Evolutionary conservation across 2,329 filamentous ascomycete species (phyloP).

Genomic region (Mycosphaerella sp.): DNA sequence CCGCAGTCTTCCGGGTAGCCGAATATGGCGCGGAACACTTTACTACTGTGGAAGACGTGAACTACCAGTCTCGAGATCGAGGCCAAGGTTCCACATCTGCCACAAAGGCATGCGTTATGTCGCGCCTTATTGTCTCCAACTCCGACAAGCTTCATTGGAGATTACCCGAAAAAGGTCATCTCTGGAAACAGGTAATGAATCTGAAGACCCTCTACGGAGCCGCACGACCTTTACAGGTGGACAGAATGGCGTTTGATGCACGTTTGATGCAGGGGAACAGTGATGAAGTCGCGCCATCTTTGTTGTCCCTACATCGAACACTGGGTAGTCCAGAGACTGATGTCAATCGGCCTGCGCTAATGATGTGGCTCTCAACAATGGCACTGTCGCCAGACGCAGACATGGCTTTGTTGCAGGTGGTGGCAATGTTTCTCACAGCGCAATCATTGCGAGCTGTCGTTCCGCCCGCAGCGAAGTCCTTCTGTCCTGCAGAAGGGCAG

Average conservation of each 20-base stretch:
- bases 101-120: slow-evolving; percentile 5
- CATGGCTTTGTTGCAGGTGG: slow-evolving; percentile 37
- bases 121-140: neutral
- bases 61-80: slow-evolving; percentile 18
- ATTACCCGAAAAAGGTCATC: neutral
- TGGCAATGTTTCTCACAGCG: slow-evolving; percentile 27
- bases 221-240: neutral
- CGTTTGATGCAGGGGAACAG: slow-evolving; percentile 4
- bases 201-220: slow-evolving; percentile 1
- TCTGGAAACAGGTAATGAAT: slow-evolving; percentile 7
- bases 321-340: neutral
- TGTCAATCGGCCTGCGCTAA: slow-evolving; percentile 9
- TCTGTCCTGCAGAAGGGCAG: neutral
- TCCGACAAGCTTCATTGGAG: slow-evolving; percentile 3
- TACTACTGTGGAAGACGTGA: slow-evolving; percentile 21
- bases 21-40: slow-evolving; percentile 33
- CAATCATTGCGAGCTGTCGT: neutral
- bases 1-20: slow-evolving; percentile 15
- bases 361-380: slow-evolving; percentile 34
- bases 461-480: slow-evolving; percentile 1
- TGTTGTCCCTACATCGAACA: slow-evolving; percentile 12
- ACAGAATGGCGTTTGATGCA: slow-evolving; percentile 9
- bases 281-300: slow-evolving; percentile 3
- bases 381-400: slow-evolving; percentile 38
- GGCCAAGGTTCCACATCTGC: neutral